Conservation (phyloP, 1,139 yeast species). For the Geotrichum carabidarum region DNA sequence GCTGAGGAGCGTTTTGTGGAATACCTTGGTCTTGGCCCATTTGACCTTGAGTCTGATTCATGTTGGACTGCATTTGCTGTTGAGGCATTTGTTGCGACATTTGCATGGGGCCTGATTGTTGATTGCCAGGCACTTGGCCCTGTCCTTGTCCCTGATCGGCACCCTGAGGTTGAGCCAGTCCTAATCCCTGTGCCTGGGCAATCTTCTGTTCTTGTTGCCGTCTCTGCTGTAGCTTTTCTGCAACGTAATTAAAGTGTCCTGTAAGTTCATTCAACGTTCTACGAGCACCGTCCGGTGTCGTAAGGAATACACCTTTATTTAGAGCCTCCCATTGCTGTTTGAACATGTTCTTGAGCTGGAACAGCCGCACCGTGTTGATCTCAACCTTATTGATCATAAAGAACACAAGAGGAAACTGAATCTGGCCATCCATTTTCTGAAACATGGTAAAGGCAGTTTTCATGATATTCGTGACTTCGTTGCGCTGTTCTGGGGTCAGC, state of each 20-base stretch:
- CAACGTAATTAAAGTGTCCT: not conserved
- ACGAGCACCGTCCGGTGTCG: not conserved
- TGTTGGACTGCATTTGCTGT: not conserved
- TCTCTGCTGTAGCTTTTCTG: not conserved
- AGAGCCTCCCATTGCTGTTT: constrained; percentile 6
- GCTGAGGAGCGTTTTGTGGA: not conserved
- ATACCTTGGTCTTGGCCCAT: not conserved
- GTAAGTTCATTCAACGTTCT: not conserved
- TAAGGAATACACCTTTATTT: not conserved
- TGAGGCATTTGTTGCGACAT: not conserved
- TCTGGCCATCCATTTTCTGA: constrained; percentile 3
- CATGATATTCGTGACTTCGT: not conserved
- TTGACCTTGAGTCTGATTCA: constrained; percentile 1
- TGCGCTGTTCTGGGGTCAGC: not conserved
- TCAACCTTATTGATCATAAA: constrained; percentile 4
- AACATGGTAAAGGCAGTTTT: not conserved
- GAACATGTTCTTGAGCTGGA: constrained; percentile 7
- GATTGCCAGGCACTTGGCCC: not conserved
- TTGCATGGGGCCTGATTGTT: not conserved
- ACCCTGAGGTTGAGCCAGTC: too few relatives aligned
- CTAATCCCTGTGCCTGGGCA: not conserved
- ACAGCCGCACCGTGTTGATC: constrained; percentile 3
- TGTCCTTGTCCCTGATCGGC: not conserved
- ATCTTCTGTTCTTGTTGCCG: not conserved
- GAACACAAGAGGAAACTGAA: not conserved